A percentile compares a stretch with the other conserved stretches of the same genome.
Conservation (phyloP, 352 stramenopile species). For the Pythium plurisporium region DNA sequence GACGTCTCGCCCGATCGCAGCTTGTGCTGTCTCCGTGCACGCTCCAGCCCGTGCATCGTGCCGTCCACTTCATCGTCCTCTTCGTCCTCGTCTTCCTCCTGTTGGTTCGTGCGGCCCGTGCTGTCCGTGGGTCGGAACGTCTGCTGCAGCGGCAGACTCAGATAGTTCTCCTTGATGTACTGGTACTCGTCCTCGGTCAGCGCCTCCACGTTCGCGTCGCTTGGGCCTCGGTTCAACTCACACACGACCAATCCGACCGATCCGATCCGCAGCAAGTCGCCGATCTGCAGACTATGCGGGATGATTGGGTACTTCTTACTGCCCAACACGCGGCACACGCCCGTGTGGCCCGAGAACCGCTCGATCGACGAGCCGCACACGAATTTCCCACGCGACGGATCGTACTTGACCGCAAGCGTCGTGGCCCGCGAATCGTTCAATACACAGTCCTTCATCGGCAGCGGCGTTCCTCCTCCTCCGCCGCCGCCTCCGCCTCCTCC, state of each 20-base stretch:
- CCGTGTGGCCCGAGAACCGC: conserved; percentile 89
- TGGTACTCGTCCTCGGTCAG: conserved; percentile 83
- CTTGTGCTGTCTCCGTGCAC: conserved; percentile 21
- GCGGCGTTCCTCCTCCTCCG: not conserved
- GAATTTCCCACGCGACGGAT: conserved; percentile 56
- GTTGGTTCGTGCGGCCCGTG: conserved; percentile 22
- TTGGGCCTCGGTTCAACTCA: conserved; percentile 76
- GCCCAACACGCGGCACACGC: conserved; percentile 86
- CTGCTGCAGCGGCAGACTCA: conserved; percentile 77
- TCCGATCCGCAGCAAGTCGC: conserved; percentile 86
- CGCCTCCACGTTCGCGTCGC: conserved; percentile 63
- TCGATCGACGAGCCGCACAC: conserved; percentile 86
- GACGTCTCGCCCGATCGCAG: conserved; percentile 53
- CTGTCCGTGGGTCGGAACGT: conserved; percentile 67
- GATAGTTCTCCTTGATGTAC: conserved; percentile 86
- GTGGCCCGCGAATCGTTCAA: conserved; percentile 79
- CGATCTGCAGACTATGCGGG: conserved; percentile 66
- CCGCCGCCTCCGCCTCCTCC: not conserved
- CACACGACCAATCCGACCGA: conserved; percentile 90
- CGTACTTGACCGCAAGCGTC: conserved; percentile 73
- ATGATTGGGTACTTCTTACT: conserved; percentile 85
- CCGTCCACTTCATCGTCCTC: conserved; percentile 34
- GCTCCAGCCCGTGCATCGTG: conserved; percentile 21
- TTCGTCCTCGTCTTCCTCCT: conserved; percentile 29
- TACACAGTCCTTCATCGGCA: conserved; percentile 79